phyloP scores from a whole-genome alignment of 441 rosid genomes.

The Pelargonium australe region DNA sequence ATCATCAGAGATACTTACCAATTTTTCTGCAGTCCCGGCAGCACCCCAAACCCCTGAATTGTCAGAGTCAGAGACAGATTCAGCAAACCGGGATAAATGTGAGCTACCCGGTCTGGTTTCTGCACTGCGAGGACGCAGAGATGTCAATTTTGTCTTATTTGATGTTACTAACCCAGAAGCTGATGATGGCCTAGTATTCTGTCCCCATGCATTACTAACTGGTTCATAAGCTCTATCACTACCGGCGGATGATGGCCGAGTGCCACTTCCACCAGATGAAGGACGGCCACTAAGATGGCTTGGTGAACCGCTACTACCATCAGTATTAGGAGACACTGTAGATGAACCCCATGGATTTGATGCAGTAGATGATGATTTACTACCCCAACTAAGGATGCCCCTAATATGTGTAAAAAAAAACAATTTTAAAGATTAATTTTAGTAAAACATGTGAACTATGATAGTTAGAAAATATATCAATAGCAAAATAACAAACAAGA shows the following conservation, averaged over 20 bases:
- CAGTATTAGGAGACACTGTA: constrained; percentile 56
- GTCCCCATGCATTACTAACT: constrained; percentile 52
- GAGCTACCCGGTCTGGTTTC: constrained; percentile 99
- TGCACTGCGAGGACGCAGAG: constrained; percentile 91
- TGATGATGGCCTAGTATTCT: constrained; percentile 90
- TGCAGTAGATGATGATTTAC: constrained; percentile 57
- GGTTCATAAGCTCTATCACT: constrained; percentile 73
- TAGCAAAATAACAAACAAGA: constrained; percentile 2
- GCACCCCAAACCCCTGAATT: constrained; percentile 53
- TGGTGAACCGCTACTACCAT: constrained; percentile 71
- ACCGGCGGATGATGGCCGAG: constrained; percentile 89
- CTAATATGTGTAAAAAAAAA: constrained; percentile 29
- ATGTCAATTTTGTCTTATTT: constrained; percentile 54
- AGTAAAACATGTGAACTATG: neutral
- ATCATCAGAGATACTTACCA: neutral
- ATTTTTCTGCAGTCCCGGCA: constrained; percentile 43
- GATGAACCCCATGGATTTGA: constrained; percentile 93
- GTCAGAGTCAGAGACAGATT: constrained; percentile 42
- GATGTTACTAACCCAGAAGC: constrained; percentile 81
- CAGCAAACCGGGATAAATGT: constrained; percentile 93
- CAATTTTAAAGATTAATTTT: constrained; percentile 10
- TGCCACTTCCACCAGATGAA: constrained; percentile 90
- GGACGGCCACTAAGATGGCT: constrained; percentile 79
- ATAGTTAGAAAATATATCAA: neutral
- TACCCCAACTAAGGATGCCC: constrained; percentile 97